Evolutionary conservation across 257 asterid species (phyloP).

Genomic region (Anisodus acutangulus): DNA sequence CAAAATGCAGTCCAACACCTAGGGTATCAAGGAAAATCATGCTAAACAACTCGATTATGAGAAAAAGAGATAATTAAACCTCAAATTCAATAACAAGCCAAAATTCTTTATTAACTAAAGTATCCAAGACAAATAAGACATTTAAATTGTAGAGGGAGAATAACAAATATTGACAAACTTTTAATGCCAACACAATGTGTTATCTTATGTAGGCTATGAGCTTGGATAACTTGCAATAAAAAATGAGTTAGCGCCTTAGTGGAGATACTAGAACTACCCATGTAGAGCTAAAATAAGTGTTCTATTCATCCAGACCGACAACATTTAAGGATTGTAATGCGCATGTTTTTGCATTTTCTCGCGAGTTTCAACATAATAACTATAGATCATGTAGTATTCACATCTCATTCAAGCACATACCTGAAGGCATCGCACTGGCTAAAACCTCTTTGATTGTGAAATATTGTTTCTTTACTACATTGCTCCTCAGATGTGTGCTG

Average conservation of each 20-base stretch:
- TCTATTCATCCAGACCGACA: not conserved
- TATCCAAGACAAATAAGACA: not conserved
- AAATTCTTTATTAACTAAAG: not conserved
- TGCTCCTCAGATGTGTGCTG: conserved; percentile 62
- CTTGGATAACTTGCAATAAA: not conserved
- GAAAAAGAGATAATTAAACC: not conserved
- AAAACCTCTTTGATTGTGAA: conserved; percentile 58
- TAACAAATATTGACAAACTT: not conserved
- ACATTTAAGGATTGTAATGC: not conserved
- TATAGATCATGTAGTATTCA: not conserved
- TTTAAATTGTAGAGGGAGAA: not conserved
- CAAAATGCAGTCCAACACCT: not conserved
- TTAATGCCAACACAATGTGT: not conserved
- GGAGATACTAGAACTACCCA: not conserved
- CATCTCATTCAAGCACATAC: conserved; percentile 38
- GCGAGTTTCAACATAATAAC: not conserved
- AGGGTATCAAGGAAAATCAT: conserved; percentile 4
- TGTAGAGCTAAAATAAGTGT: conserved; percentile 4
- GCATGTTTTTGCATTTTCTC: not conserved
- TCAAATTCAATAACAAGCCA: not conserved
- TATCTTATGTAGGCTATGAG: not conserved
- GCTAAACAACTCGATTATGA: not conserved
- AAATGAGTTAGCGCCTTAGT: not conserved
- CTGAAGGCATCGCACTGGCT: conserved; percentile 57
- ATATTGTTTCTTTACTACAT: conserved; percentile 47